Conservation (phyloP, 352 stramenopile species). For the Blastocystis sp. region DNA sequence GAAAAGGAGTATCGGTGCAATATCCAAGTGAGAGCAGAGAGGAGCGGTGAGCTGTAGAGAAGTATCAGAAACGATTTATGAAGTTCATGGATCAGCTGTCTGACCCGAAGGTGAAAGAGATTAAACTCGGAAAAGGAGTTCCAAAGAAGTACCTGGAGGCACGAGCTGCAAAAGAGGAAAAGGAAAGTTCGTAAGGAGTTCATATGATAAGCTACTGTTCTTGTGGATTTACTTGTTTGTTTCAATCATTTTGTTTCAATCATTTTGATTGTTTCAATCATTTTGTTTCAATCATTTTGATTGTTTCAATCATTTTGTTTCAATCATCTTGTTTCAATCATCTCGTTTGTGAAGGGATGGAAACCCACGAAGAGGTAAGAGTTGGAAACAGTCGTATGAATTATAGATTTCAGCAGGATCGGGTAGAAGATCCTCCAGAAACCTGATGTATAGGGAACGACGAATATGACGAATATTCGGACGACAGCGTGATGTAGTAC, state of each 20-base stretch:
- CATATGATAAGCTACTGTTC: no score
- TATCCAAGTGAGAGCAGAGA: not conserved
- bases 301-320: not conserved
- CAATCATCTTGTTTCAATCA: not conserved
- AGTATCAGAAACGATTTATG: conserved; percentile 81
- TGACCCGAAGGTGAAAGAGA: conserved; percentile 21
- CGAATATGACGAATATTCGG: not conserved
- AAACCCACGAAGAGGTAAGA: not conserved
- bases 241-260: no score
- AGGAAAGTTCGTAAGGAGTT: not conserved
- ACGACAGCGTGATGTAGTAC: not conserved
- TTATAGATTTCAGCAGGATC: conserved; percentile 11
- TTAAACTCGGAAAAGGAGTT: conserved; percentile 28
- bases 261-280: not conserved
- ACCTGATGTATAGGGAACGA: not conserved
- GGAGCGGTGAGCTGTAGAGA: conserved; percentile 64
- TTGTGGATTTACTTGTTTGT: no score
- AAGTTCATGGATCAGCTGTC: conserved; percentile 70
- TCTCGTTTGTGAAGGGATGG: not conserved
- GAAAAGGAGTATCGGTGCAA: conserved; percentile 66
- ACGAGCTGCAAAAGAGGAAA: not conserved
- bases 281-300: not conserved
- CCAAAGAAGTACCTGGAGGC: conserved; percentile 48
- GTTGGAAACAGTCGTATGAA: not conserved
- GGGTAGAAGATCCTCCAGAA: not conserved